Percentiles rank a stretch among this genome's conserved stretches.
Evolutionary conservation across 768 basidiomycete species (phyloP).

Genomic region (Rossbeevera mucosa): DNA sequence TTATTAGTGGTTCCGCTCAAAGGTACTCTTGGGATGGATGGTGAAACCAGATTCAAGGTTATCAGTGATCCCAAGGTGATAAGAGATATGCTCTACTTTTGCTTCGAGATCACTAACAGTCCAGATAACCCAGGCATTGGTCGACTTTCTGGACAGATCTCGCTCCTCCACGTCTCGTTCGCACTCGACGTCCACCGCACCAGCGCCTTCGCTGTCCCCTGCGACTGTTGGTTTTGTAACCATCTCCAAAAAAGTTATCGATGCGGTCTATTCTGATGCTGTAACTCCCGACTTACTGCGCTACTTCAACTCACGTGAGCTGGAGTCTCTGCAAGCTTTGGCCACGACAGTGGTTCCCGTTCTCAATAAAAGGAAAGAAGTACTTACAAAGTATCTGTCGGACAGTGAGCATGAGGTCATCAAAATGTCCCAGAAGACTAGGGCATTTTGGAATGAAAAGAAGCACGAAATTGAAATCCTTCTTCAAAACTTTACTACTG

Average conservation of each 20-base stretch:
- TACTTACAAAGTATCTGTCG: constrained; percentile 45
- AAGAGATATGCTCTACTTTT: not conserved
- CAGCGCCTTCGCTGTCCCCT: constrained; percentile 72
- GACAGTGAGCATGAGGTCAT: constrained; percentile 47
- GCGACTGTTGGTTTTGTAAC: constrained; percentile 70
- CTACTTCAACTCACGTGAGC: constrained; percentile 56
- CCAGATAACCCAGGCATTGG: constrained; percentile 49
- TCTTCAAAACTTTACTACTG: constrained; percentile 45
- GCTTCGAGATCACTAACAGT: not conserved
- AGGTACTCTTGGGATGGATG: constrained; percentile 62
- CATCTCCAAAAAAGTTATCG: constrained; percentile 29
- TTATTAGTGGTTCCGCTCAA: constrained; percentile 81
- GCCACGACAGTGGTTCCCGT: constrained; percentile 39
- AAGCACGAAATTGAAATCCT: constrained; percentile 41
- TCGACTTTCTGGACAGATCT: constrained; percentile 81
- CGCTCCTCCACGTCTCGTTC: constrained; percentile 65
- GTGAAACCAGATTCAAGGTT: constrained; percentile 78
- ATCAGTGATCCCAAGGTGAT: constrained; percentile 64
- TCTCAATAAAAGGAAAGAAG: constrained; percentile 45
- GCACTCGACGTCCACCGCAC: constrained; percentile 64
- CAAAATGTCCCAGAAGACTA: constrained; percentile 58
- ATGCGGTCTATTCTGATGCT: constrained; percentile 57
- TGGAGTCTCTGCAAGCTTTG: constrained; percentile 45
- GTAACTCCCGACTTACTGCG: constrained; percentile 60
- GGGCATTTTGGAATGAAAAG: constrained; percentile 57